A percentile compares a stretch with the other conserved stretches of the same genome.
These are phyloP conservation scores for Nectriaceae sp. DNA, from an alignment of 2,329 filamentous ascomycete species.

Conservation along the genomic window DNA sequence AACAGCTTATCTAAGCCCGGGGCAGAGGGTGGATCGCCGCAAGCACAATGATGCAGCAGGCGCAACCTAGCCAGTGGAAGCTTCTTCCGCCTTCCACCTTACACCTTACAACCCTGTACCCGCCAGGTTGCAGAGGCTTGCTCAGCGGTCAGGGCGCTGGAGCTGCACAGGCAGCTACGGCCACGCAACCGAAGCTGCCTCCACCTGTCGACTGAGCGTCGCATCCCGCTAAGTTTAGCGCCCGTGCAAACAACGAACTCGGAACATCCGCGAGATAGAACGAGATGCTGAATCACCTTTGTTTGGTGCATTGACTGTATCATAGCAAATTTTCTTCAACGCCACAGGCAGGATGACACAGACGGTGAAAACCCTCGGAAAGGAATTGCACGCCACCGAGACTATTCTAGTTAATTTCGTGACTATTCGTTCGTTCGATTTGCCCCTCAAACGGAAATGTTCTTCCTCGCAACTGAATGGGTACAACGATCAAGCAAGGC, in stretches of 20 bases:
- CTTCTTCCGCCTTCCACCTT: slow-evolving; percentile 33
- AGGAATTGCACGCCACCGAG: too few relatives aligned
- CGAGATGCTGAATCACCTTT: too few relatives aligned
- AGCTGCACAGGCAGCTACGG: slow-evolving; percentile 21
- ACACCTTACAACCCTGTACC: not conserved
- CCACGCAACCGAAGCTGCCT: slow-evolving; percentile 19
- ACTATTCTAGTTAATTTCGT: too few relatives aligned
- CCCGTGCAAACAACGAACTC: slow-evolving; percentile 3
- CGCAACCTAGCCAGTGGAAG: slow-evolving; percentile 28
- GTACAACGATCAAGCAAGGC: too few relatives aligned
- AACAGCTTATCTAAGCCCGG: slow-evolving; percentile 28
- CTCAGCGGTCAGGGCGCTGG: slow-evolving; percentile 1
- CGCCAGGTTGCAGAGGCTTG: not conserved
- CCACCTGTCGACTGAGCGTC: not conserved
- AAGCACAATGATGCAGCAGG: slow-evolving; percentile 24
- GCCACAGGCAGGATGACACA: too few relatives aligned
- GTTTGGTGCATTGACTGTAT: too few relatives aligned
- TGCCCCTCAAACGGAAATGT: too few relatives aligned
- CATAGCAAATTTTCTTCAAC: too few relatives aligned
- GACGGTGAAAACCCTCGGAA: too few relatives aligned
- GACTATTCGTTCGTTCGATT: too few relatives aligned
- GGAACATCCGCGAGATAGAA: not conserved
- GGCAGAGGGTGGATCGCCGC: slow-evolving; percentile 14
- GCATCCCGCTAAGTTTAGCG: not conserved
- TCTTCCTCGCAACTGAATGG: too few relatives aligned